Percentiles rank a stretch among this genome's conserved stretches.
phyloP scores from a whole-genome alignment of 2,329 filamentous ascomycete species.

The Trichoderma sp. region DNA sequence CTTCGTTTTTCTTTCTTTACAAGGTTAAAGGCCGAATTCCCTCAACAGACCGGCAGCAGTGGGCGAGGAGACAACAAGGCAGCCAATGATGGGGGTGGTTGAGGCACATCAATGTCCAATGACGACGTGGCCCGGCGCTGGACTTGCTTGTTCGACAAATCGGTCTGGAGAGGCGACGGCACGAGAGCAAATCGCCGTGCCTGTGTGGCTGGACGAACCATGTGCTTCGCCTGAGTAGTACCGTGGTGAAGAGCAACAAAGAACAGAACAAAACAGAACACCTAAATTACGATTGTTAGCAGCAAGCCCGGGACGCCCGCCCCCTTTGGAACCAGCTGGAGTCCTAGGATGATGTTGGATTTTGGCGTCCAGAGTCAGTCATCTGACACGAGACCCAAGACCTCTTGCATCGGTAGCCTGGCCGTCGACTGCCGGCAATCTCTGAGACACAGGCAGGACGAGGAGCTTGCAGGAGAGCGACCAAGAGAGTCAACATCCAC shows the following conservation, averaged over 20 bases:
- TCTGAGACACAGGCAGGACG: background rate
- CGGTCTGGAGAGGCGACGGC: background rate
- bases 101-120: constrained; percentile 1
- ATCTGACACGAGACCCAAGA: constrained; percentile 17
- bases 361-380: constrained; percentile 20
- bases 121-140: constrained; percentile 1
- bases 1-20: background rate
- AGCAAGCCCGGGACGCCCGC: background rate
- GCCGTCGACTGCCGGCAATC: constrained; percentile 6
- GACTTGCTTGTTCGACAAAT: background rate
- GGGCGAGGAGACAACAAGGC: background rate
- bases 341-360: constrained; percentile 10
- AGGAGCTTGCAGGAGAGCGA: background rate
- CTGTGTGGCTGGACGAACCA: constrained; percentile 4
- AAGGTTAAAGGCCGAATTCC: background rate
- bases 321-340: background rate
- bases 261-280: background rate
- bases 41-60: background rate
- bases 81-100: background rate
- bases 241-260: background rate
- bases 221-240: background rate
- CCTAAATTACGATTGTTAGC: background rate
- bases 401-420: constrained; percentile 18
- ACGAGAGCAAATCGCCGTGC: constrained; percentile 1
- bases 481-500: background rate